Evolutionary conservation across 306 rosid genomes (phyloP), one percentile per base, ranked within the genome.

Genomic region (Cajanus cajan): DNA sequence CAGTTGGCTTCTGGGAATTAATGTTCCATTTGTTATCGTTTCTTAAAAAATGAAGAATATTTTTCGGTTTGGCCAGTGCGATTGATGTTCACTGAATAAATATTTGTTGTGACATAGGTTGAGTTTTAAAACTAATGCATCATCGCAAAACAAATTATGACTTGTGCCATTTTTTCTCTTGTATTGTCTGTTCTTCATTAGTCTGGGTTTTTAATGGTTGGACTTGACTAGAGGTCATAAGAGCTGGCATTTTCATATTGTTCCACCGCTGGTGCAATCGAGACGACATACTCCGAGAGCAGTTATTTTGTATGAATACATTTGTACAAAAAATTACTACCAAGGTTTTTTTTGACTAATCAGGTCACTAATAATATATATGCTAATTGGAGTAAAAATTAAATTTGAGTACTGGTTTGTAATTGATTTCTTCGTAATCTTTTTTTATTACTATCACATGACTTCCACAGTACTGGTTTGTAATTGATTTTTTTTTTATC

Each of bases 41-140:
- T 72, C 81, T 50, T 41, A n/a, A 71, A 45, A 78, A 86, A 19
- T 63, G 80, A 83, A 87, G 76, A 82, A 77, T 78, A 19, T 25
- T 68, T 78, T 41, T 47, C 77, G 16, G 61, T 47, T 80, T 82
- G 79, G 79, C 61, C 67, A 25, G 25, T 82, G 78, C 68, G 43
- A 77, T 78, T 71, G 8, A 41, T 79, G 80, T 83, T 73, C 64
- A 74, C 78, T 36, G 83, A 79, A 86, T 77, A 83, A 78, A 62
- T 74, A 31, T 45, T 59, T 63, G 74, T 55, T 54, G 76, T 78
- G 71, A 65, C 74, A 36, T 65, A n/a, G 81, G 40, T 72, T 55
- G 55, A 22, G 24, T 34, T 77, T 71, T 52, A 18, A 57, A 71
- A 77, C 78, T 31, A 10, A 71, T 33, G 79, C 45, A 61, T 50